Conservation (phyloP, 345 rosid species). For the Viola odorata region DNA sequence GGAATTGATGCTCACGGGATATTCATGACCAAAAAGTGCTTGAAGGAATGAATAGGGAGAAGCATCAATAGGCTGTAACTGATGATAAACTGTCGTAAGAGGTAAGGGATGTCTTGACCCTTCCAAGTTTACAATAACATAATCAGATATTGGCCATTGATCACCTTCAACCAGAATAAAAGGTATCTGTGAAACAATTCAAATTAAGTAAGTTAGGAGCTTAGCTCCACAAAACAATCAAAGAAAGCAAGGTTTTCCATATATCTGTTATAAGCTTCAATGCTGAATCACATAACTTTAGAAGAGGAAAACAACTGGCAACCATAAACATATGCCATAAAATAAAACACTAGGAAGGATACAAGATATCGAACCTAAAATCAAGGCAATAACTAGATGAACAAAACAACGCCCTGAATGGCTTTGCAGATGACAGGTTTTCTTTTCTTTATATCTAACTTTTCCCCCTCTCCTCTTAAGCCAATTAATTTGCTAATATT, state of each 20-base stretch:
- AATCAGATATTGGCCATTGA: constrained; percentile 39
- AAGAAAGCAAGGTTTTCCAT: background rate
- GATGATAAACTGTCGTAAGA: constrained; percentile 70
- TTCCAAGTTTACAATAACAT: constrained; percentile 63
- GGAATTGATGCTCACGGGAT: constrained; percentile 44
- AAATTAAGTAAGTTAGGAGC: background rate
- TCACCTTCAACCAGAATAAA: constrained; percentile 62
- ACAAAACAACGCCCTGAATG: no score
- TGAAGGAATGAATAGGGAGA: constrained; percentile 81
- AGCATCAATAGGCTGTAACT: constrained; percentile 64
- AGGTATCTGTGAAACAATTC: constrained; percentile 56
- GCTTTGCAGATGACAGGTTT: no score
- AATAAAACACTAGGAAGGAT: no score
- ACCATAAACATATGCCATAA: no score
- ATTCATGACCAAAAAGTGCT: constrained; percentile 70
- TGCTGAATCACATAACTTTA: no score
- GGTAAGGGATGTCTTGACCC: constrained; percentile 75
- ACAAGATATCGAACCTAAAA: no score
- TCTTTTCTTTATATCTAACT: no score
- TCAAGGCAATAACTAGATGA: no score
- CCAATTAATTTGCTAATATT: no score
- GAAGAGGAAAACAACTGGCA: no score
- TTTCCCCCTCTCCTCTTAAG: no score
- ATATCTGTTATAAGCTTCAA: no score
- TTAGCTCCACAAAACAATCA: background rate